Evolutionary conservation across 129 eudicot genomes (phyloP).

Genomic region (Lactuca saligna): DNA sequence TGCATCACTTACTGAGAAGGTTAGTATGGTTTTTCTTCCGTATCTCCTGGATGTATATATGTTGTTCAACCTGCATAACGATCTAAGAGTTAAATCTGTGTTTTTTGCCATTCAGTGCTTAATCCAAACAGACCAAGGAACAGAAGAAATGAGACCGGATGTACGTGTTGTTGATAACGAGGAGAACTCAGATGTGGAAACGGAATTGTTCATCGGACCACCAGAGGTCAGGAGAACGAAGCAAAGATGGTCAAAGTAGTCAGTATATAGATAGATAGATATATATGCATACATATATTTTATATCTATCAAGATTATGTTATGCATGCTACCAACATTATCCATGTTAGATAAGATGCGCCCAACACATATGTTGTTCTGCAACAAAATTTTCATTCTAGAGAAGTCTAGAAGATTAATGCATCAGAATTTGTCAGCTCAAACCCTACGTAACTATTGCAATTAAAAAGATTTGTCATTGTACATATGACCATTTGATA

Average conservation of each 20-base stretch:
- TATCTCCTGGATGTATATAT: too few species aligned
- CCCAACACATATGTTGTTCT: conserved; percentile 23
- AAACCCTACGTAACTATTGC: conserved; percentile 9
- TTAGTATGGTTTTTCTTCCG: conserved; percentile 23
- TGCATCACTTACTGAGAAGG: conserved; percentile 70
- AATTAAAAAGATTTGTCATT: background rate
- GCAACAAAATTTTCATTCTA: conserved; percentile 30
- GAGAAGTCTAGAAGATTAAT: conserved; percentile 16
- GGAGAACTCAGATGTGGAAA: conserved; percentile 86
- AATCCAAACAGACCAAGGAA: conserved; percentile 29
- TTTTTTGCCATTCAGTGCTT: conserved; percentile 33
- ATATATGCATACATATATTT: background rate
- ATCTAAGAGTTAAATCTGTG: background rate
- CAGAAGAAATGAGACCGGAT: conserved; percentile 33
- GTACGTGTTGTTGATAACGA: conserved; percentile 42
- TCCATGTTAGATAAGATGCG: conserved; percentile 6
- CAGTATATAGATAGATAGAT: conserved; percentile 2
- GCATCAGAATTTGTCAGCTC: conserved; percentile 15
- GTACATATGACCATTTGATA: conserved; percentile 28
- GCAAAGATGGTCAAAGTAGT: conserved; percentile 36
- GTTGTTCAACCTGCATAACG: background rate
- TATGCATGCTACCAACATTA: conserved; percentile 19
- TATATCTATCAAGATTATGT: conserved; percentile 9
- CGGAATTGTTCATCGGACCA: conserved; percentile 78
- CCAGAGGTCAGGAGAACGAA: conserved; percentile 54